Evolutionary conservation across 2,329 filamentous ascomycete species (phyloP).

Genomic region (Penicillium sp.): DNA sequence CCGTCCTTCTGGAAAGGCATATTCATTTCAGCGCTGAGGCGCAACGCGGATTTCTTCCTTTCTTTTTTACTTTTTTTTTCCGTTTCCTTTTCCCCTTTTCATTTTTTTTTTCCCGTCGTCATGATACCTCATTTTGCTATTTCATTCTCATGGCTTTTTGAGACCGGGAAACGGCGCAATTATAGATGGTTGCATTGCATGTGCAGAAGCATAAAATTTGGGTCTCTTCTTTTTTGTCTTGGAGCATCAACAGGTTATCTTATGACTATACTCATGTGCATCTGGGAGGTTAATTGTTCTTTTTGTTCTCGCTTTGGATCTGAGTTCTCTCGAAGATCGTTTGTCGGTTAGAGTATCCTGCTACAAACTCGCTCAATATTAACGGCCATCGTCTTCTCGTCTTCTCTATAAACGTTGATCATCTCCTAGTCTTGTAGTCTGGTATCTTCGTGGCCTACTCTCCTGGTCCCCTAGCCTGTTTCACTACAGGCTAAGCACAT

Average conservation of each 20-base stretch:
- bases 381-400: slow-evolving; percentile 4
- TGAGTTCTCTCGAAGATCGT: not conserved
- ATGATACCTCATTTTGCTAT: slow-evolving; percentile 19
- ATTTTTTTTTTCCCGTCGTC: slow-evolving; percentile 8
- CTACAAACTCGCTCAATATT: slow-evolving; percentile 10
- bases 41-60: not conserved
- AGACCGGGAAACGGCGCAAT: slow-evolving; percentile 26
- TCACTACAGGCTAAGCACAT: not conserved
- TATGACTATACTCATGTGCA: slow-evolving; percentile 28
- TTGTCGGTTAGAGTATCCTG: slow-evolving; percentile 10
- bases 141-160: slow-evolving; percentile 11
- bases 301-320: slow-evolving; percentile 1
- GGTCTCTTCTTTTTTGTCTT: slow-evolving; percentile 16
- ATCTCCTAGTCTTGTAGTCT: not conserved
- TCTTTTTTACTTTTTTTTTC: not conserved
- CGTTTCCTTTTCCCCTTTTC: slow-evolving; percentile 6
- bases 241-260: slow-evolving; percentile 26
- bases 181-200: slow-evolving; percentile 34
- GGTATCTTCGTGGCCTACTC: not conserved
- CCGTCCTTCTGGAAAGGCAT: slow-evolving; percentile 16
- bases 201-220: slow-evolving; percentile 23
- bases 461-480: not conserved
- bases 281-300: slow-evolving; percentile 29
- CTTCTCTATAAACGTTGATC: not conserved
- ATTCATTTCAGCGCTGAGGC: slow-evolving; percentile 5